These are phyloP conservation scores for Gloeophyllum trabeum DNA, from an alignment of 768 basidiomycete genomes.

Conservation along the genomic window DNA sequence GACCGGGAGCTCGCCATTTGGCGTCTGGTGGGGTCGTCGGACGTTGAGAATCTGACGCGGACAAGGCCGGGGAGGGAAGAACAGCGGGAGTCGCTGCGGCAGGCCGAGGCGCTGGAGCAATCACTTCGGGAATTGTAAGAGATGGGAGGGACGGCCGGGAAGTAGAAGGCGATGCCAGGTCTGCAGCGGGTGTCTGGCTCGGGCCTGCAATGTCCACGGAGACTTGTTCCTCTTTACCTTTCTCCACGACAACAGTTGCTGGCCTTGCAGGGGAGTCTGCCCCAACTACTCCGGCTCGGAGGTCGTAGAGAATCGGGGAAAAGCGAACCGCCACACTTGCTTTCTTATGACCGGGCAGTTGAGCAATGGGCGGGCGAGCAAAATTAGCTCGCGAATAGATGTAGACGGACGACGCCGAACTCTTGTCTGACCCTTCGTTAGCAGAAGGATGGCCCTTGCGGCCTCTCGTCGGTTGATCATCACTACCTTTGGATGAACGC, in stretches of 20 bases:
- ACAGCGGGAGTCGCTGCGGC: slow-evolving; percentile 17
- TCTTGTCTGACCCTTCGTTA: slow-evolving; percentile 14
- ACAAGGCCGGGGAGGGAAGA: slow-evolving; percentile 42
- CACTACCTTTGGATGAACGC: slow-evolving; percentile 19
- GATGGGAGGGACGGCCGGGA: slow-evolving; percentile 1
- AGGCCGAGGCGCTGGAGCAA: slow-evolving; percentile 37
- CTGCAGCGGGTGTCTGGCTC: slow-evolving; percentile 16
- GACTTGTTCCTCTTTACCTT: slow-evolving; percentile 48
- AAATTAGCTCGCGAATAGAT: slow-evolving; percentile 96
- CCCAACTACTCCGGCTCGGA: slow-evolving; percentile 48
- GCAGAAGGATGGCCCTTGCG: slow-evolving; percentile 43
- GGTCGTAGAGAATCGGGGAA: slow-evolving; percentile 86
- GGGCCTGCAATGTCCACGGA: slow-evolving; percentile 47
- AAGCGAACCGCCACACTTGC: slow-evolving; percentile 91
- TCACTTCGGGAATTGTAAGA: slow-evolving; percentile 15
- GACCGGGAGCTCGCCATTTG: slow-evolving; percentile 38
- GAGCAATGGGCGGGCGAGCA: slow-evolving; percentile 84
- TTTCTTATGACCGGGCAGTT: slow-evolving; percentile 93
- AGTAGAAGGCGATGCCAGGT: slow-evolving; percentile 17
- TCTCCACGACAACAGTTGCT: slow-evolving; percentile 54
- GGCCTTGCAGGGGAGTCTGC: slow-evolving; percentile 25
- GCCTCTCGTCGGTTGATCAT: slow-evolving; percentile 35
- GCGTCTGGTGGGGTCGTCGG: slow-evolving; percentile 53
- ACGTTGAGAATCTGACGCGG: slow-evolving; percentile 33
- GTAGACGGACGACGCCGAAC: slow-evolving; percentile 63